These are phyloP conservation scores for Arctium minus DNA, from an alignment of 129 eudicot genomes.

Conservation along the genomic window DNA sequence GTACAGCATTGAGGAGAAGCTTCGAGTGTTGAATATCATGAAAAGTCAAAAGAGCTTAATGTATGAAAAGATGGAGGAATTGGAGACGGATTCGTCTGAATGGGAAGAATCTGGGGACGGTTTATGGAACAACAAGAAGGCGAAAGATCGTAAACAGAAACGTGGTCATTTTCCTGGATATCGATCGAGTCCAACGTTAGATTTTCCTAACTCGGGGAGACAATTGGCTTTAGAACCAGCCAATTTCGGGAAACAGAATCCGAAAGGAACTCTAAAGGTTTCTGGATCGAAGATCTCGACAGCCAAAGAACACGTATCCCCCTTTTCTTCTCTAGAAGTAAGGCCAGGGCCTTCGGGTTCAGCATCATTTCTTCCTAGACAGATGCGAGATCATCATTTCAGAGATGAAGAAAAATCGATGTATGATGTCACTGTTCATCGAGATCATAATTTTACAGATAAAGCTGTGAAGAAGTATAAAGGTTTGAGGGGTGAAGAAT, in stretches of 20 bases:
- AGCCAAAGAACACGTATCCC: slow-evolving; percentile 32
- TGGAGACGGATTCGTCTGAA: slow-evolving; percentile 73
- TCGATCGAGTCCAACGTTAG: slow-evolving; percentile 37
- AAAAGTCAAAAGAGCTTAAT: slow-evolving; percentile 83
- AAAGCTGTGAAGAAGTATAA: slow-evolving; percentile 47
- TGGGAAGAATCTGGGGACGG: slow-evolving; percentile 65
- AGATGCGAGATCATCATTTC: slow-evolving; percentile 34
- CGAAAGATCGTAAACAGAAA: slow-evolving; percentile 57
- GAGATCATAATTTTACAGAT: slow-evolving; percentile 38
- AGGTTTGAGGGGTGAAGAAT: slow-evolving; percentile 42
- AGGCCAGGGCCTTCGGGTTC: slow-evolving; percentile 41
- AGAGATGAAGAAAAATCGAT: slow-evolving; percentile 43
- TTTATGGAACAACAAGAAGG: slow-evolving; percentile 57
- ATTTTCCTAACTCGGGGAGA: slow-evolving; percentile 35
- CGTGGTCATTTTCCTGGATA: slow-evolving; percentile 34
- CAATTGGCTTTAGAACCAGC: slow-evolving; percentile 40
- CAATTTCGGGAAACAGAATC: slow-evolving; percentile 44
- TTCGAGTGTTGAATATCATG: slow-evolving; percentile 75
- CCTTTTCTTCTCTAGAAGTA: slow-evolving; percentile 35
- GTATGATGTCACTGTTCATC: slow-evolving; percentile 63
- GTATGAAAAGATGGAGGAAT: slow-evolving; percentile 76
- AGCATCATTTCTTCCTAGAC: slow-evolving; percentile 25
- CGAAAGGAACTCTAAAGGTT: slow-evolving; percentile 59
- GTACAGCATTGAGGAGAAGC: slow-evolving; percentile 95
- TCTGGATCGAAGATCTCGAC: slow-evolving; percentile 41